Base-by-base conservation (phyloP, 805 yeast species). In the Ogataea ganodermae region DNA sequence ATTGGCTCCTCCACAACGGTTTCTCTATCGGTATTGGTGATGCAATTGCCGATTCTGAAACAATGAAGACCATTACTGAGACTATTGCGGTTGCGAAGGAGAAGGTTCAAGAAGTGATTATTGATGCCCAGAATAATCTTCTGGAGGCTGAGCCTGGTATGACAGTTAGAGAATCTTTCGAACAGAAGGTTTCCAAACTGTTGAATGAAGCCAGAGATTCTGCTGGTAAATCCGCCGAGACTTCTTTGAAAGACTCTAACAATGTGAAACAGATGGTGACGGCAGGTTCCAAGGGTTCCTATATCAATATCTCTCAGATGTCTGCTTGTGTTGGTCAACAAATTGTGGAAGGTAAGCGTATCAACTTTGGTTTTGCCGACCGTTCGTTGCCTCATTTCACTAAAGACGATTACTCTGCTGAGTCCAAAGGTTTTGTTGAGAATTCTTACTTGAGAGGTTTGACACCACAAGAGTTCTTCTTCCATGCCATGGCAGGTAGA, bases 401-500 rank as follows among this genome's bases (percentile, higher is more conserved):
- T 7, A 94, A 94, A 69, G 99, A 94, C 73, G 99, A 94, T 68
- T 94, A 94, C 68, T 89, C 97, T 42, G 98, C 99, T 18, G 99
- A 94, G 70, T 92, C 98, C 3, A 90, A 90, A 67, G 99, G 99
- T 59, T 94, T 94, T 62, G 96, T 94, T 51, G 97, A 95, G 69
- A 94, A 94, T 67, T 94, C 99, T 12, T 94, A 94, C 65, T 77
- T 92, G 65, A 84, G 98, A 75, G 99, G 99, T 31, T 78, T 94
- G 62, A 91, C 99, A 5, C 99, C 99, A 27, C 98, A 94, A 70
- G 99, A 94, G 69, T 94, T 94, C 69, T 91, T 94, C 68, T 94
- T 94, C 85, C 99, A 94, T 68, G 97, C 98, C 44, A 94, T 94
- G 97, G 98, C 99, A 65, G 99, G 99, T 76, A 89, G 99, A 80